Evolutionary conservation across 768 basidiomycete genomes (phyloP), one percentile per base, ranked within the genome.

Genomic region (Guyanaporus albipodus): DNA sequence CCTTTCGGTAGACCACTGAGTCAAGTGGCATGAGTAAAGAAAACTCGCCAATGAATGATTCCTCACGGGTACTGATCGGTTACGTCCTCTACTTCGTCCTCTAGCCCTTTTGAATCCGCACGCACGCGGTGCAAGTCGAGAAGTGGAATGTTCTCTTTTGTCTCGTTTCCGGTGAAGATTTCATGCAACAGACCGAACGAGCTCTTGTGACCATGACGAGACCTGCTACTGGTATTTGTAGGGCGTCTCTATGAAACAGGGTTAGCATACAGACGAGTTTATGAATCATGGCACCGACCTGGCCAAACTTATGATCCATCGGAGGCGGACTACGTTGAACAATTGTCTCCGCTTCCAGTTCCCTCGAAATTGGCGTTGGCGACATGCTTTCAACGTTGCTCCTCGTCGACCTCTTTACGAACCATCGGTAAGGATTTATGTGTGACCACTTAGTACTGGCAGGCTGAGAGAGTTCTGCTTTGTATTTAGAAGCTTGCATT

Each of bases 361-460:
- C 82, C 0, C 87, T 86, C n/a, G 91, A 71, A 12, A 88, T 79
- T 17, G 89, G 73, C 48, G 79, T 84, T 10, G 83, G 78, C 3
- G 89, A 86, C 22, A 90, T 63, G 41, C 78, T 77, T 46, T 84
- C 81, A 5, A 88, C 85, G 44, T 77, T 82, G 34, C 86, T 76
- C 1, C 80, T 80, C 47, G 82, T 83, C 1, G 88, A 85, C 56
- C 82, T 82, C 2, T 87, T 77, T 49, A 76, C 79, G 45, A 91
- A 67, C 79, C 85, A 87, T n/a, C 83, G 76, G 66, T 96, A 97
- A 2, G 92, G 94, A 61, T 98, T 95, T 27, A 70, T 74, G 38
- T 80, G 78, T 19, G 89, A 60, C 92, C 92, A 97, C n/a, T 36
- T 43, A 34, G 40, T 42, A 21, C 59, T 46, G 75, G 68, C 38